phyloP scores from a whole-genome alignment of 345 rosid genomes.

The Diplotaxis tenuifolia region DNA sequence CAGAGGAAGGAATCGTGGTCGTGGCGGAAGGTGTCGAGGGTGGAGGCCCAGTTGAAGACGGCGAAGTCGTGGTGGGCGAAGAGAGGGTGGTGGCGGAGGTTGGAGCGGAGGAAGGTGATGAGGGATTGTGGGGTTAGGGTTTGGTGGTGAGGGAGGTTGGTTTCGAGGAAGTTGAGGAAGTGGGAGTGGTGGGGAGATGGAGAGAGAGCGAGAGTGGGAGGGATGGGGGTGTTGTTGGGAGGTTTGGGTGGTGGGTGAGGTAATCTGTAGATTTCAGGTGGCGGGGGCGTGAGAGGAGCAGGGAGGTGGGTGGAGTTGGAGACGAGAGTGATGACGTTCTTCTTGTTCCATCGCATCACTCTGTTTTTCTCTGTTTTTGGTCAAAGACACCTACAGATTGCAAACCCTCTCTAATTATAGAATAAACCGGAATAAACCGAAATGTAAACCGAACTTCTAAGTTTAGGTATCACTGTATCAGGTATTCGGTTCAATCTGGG shows the following conservation, averaged over 20 bases:
- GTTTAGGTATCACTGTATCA: constrained; percentile 5
- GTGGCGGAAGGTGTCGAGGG: constrained; percentile 71
- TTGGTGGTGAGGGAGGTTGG: constrained; percentile 51
- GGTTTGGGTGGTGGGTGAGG: constrained; percentile 45
- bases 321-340: constrained; percentile 46
- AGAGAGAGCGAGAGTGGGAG: constrained; percentile 62
- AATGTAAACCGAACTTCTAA: not conserved
- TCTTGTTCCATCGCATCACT: constrained; percentile 42
- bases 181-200: constrained; percentile 48
- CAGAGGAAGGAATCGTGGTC: constrained; percentile 75
- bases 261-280: constrained; percentile 35
- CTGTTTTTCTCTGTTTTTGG: not conserved
- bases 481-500: not conserved
- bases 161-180: constrained; percentile 54
- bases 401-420: not conserved
- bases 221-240: constrained; percentile 28
- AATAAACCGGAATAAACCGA: constrained; percentile 6
- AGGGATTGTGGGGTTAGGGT: constrained; percentile 52
- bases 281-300: constrained; percentile 33
- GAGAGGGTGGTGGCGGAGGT: constrained; percentile 70
- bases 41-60: constrained; percentile 77
- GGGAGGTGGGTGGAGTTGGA: constrained; percentile 34
- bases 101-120: constrained; percentile 64
- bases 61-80: constrained; percentile 75
- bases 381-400: not conserved